A percentile compares a stretch with the other conserved stretches of the same genome.
Conservation (phyloP, 1,284 basidiomycete genomes). For the Farysia itapuensis region DNA sequence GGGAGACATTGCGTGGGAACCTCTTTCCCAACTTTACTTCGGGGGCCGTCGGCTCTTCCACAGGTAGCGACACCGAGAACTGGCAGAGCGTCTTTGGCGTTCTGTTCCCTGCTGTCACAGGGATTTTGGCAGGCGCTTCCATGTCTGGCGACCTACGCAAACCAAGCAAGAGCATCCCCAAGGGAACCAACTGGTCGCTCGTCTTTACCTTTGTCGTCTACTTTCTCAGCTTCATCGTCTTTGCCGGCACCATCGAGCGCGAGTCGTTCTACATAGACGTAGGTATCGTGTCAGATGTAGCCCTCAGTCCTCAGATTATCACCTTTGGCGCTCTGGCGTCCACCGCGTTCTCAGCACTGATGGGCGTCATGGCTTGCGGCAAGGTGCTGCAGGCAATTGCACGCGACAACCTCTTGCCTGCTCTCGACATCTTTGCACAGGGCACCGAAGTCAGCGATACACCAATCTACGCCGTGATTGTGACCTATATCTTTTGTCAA, state of each 20-base stretch:
- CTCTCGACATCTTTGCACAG: constrained; percentile 53
- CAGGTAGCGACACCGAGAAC: constrained; percentile 32
- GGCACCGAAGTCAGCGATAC: constrained; percentile 55
- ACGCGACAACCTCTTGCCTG: constrained; percentile 54
- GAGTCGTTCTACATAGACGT: constrained; percentile 55
- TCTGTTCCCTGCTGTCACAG: constrained; percentile 58
- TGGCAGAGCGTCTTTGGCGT: constrained; percentile 58
- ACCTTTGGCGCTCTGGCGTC: constrained; percentile 56
- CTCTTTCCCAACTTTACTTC: constrained; percentile 55
- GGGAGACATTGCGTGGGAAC: constrained; percentile 47
- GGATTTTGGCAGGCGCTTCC: constrained; percentile 56
- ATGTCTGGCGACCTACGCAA: constrained; percentile 59
- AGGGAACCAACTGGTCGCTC: constrained; percentile 57
- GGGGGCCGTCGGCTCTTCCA: constrained; percentile 54
- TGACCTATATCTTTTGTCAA: constrained; percentile 54
- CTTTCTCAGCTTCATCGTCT: constrained; percentile 47
- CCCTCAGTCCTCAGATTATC: constrained; percentile 53
- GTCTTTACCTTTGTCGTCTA: constrained; percentile 56
- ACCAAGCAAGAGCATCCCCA: constrained; percentile 59
- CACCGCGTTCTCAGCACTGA: constrained; percentile 56
- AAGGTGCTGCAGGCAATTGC: constrained; percentile 59
- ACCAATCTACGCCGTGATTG: constrained; percentile 53
- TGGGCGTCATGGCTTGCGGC: constrained; percentile 59
- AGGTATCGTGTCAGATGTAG: constrained; percentile 55
- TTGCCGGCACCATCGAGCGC: constrained; percentile 55